A percentile compares a stretch with the other conserved stretches of the same genome.
phyloP scores from a whole-genome alignment of 1,284 basidiomycete genomes.

The Heliocybe sulcata region DNA sequence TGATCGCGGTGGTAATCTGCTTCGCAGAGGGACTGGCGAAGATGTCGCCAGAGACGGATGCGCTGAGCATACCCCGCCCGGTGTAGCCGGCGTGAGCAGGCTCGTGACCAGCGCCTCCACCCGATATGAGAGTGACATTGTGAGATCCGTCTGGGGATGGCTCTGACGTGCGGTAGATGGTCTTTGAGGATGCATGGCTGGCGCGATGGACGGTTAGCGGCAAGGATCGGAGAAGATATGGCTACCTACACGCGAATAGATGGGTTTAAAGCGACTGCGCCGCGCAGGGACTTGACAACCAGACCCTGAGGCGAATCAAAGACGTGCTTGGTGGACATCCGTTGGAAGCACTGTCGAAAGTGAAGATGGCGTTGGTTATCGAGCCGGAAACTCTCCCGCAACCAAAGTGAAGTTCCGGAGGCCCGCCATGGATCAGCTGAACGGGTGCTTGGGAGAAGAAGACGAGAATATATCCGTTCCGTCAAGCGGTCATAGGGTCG shows the following conservation, averaged over 20 bases:
- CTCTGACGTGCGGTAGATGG: slow-evolving; percentile 38
- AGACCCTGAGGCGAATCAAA: slow-evolving; percentile 41
- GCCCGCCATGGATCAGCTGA: background rate
- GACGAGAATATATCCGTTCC: background rate
- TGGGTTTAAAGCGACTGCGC: slow-evolving; percentile 45
- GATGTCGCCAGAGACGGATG: slow-evolving; percentile 81
- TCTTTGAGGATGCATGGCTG: slow-evolving; percentile 30
- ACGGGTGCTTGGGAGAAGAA: background rate
- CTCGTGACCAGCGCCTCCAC: slow-evolving; percentile 90
- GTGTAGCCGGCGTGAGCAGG: slow-evolving; percentile 72
- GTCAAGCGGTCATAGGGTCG: background rate
- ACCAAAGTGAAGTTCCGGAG: background rate
- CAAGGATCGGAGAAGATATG: background rate
- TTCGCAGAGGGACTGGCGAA: slow-evolving; percentile 85
- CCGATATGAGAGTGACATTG: slow-evolving; percentile 80
- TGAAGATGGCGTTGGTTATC: background rate
- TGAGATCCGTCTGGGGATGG: slow-evolving; percentile 49
- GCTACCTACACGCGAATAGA: slow-evolving; percentile 36
- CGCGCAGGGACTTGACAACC: slow-evolving; percentile 47
- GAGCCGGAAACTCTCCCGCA: background rate
- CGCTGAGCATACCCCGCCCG: slow-evolving; percentile 77
- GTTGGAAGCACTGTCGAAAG: background rate
- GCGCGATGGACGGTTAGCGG: background rate
- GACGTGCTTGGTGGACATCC: slow-evolving; percentile 32
- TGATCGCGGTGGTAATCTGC: slow-evolving; percentile 59